These are phyloP conservation scores for Beauveria medogensis DNA, from an alignment of 2,329 filamentous ascomycete genomes.

Conservation along the genomic window DNA sequence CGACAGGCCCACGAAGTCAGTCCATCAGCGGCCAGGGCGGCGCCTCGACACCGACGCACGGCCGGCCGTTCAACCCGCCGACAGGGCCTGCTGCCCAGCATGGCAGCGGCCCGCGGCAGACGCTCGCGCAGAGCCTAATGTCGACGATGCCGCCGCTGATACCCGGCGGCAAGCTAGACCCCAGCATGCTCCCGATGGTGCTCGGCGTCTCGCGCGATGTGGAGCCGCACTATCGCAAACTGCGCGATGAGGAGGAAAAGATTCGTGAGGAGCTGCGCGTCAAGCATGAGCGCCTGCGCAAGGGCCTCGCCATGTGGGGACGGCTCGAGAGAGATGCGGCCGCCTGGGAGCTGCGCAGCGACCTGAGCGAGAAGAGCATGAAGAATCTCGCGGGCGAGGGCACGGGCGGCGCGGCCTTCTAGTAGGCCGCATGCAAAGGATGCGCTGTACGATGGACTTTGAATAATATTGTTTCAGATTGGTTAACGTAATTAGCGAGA, in stretches of 20 bases:
- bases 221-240: slow-evolving; percentile 44
- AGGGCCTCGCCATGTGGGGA: slow-evolving; percentile 46
- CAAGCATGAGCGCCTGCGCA: slow-evolving; percentile 48
- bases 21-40: slow-evolving; percentile 20
- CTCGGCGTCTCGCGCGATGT: slow-evolving; percentile 44
- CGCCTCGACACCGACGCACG: slow-evolving; percentile 31
- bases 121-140: slow-evolving; percentile 45
- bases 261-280: slow-evolving; percentile 43
- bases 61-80: slow-evolving; percentile 46
- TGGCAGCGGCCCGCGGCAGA: slow-evolving; percentile 28
- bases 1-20: slow-evolving; percentile 38
- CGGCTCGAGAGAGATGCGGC: slow-evolving; percentile 46
- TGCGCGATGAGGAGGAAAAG: slow-evolving; percentile 51
- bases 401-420: slow-evolving; percentile 48
- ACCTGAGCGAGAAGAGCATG: slow-evolving; percentile 48
- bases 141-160: slow-evolving; percentile 43
- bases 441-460: background rate
- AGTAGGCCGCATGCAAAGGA: slow-evolving; percentile 6
- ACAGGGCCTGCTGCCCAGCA: slow-evolving; percentile 44
- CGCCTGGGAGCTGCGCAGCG: slow-evolving; percentile 46
- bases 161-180: slow-evolving; percentile 47
- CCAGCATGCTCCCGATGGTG: slow-evolving; percentile 34
- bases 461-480: background rate
- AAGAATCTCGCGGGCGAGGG: slow-evolving; percentile 50
- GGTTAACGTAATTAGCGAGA: background rate